Conservation (phyloP, 768 basidiomycete species). For the Multifurca ochricompacta region DNA sequence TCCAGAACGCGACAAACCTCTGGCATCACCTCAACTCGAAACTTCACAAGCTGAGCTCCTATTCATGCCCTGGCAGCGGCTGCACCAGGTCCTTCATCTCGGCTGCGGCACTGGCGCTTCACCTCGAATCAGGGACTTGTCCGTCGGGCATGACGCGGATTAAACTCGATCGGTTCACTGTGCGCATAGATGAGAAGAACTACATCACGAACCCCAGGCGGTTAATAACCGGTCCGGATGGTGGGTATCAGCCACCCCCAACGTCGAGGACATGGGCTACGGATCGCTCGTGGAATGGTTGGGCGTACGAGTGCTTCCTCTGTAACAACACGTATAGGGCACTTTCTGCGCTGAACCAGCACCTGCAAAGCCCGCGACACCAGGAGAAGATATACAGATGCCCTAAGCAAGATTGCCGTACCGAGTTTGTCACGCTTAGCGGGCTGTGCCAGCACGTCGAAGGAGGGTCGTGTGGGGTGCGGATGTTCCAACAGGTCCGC, state of each 20-base stretch:
- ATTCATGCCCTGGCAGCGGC: slow-evolving; percentile 32
- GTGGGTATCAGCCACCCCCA: not conserved
- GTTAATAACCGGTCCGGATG: not conserved
- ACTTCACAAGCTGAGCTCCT: slow-evolving; percentile 35
- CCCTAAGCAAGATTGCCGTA: not conserved
- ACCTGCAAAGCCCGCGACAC: slow-evolving; percentile 47
- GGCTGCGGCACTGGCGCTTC: slow-evolving; percentile 45
- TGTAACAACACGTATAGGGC: slow-evolving; percentile 40
- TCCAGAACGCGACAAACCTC: slow-evolving; percentile 35
- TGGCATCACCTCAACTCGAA: slow-evolving; percentile 47
- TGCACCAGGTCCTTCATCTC: slow-evolving; percentile 46
- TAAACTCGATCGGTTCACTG: slow-evolving; percentile 13
- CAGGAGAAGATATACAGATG: slow-evolving; percentile 9
- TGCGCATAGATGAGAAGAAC: not conserved
- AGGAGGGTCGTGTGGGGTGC: slow-evolving; percentile 7
- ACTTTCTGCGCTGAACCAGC: slow-evolving; percentile 47
- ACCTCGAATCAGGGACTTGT: slow-evolving; percentile 57
- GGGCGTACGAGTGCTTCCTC: slow-evolving; percentile 54
- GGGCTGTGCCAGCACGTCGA: slow-evolving; percentile 14
- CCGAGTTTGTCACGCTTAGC: slow-evolving; percentile 8
- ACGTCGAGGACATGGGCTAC: slow-evolving; percentile 27
- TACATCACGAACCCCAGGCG: slow-evolving; percentile 2
- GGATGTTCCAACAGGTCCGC: slow-evolving; percentile 6
- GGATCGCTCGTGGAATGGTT: slow-evolving; percentile 34
- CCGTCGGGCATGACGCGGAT: slow-evolving; percentile 39